These are phyloP conservation scores for Berberis thunbergii DNA, from an alignment of 164 flowering plant genomes.

Conservation along the genomic window DNA sequence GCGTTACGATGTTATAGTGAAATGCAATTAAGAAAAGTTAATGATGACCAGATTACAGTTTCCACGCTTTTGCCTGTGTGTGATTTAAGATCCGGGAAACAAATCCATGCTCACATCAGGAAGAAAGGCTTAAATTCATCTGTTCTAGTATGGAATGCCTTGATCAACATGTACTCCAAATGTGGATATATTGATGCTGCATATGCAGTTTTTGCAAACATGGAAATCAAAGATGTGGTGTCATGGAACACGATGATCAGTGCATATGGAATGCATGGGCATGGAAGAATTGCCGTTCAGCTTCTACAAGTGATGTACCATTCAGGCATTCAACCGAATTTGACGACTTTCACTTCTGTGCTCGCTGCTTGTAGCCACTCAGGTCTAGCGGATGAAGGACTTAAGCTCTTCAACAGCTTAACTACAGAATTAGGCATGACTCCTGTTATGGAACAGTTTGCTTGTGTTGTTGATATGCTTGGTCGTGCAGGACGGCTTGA, in stretches of 20 bases:
- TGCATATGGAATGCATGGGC: constrained; percentile 41
- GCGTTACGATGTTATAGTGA: constrained; percentile 30
- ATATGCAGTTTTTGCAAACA: constrained; percentile 23
- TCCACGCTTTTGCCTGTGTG: constrained; percentile 40
- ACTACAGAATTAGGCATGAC: constrained; percentile 15
- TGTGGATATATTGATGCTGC: constrained; percentile 36
- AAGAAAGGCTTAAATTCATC: constrained; percentile 16
- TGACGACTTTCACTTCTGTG: constrained; percentile 37
- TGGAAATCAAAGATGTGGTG: constrained; percentile 31
- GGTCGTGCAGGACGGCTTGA: constrained; percentile 36
- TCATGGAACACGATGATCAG: constrained; percentile 55
- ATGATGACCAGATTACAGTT: constrained; percentile 29
- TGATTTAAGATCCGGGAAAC: constrained; percentile 34
- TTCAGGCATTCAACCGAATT: constrained; percentile 29
- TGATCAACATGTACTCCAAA: constrained; percentile 47
- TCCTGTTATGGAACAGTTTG: constrained; percentile 40
- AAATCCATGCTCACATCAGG: constrained; percentile 36
- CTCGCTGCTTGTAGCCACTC: constrained; percentile 58
- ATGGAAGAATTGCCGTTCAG: constrained; percentile 32
- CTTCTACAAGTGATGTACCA: constrained; percentile 30
- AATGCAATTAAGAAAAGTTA: constrained; percentile 32
- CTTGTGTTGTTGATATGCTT: constrained; percentile 50
- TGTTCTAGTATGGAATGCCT: constrained; percentile 32
- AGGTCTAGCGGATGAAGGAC: constrained; percentile 50
- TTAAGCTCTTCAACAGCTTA: constrained; percentile 34